Evolutionary conservation across 805 yeast genomes (phyloP).

Genomic region (Saccharomycopsis malanga): DNA sequence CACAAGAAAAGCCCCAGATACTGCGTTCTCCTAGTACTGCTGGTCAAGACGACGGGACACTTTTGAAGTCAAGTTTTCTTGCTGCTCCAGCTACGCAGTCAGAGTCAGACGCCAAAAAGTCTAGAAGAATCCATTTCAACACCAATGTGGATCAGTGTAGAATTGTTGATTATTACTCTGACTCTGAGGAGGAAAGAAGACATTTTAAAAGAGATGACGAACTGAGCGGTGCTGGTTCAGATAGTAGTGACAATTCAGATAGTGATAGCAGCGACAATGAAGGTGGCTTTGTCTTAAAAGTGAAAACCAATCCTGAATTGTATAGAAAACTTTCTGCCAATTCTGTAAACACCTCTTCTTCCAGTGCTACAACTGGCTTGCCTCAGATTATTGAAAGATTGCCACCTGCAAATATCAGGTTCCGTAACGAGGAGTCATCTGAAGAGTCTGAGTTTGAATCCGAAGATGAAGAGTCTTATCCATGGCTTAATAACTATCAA

Average conservation of each 20-base stretch:
- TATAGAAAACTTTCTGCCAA: slow-evolving; percentile 22
- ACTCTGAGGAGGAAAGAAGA: slow-evolving; percentile 26
- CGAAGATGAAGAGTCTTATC: slow-evolving; percentile 19
- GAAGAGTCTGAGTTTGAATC: slow-evolving; percentile 26
- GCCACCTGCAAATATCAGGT: slow-evolving; percentile 81
- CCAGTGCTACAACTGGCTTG: slow-evolving; percentile 23
- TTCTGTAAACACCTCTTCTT: slow-evolving; percentile 11
- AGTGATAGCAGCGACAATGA: slow-evolving; percentile 40
- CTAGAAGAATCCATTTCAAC: slow-evolving; percentile 82
- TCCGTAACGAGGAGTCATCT: slow-evolving; percentile 51
- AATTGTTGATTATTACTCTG: slow-evolving; percentile 46
- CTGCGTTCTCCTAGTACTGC: not conserved
- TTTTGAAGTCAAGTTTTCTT: slow-evolving; percentile 18
- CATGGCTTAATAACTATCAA: slow-evolving; percentile 9
- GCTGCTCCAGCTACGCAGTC: slow-evolving; percentile 10
- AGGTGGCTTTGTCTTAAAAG: slow-evolving; percentile 59
- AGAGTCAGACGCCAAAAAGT: slow-evolving; percentile 20
- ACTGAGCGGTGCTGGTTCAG: slow-evolving; percentile 25
- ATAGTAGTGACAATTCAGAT: slow-evolving; percentile 27
- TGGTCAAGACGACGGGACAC: not conserved
- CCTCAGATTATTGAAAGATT: slow-evolving; percentile 60
- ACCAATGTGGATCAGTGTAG: slow-evolving; percentile 93
- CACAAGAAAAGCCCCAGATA: too few relatives aligned
- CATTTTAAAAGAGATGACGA: slow-evolving; percentile 28
- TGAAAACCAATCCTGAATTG: slow-evolving; percentile 36